These are phyloP conservation scores for Passalora sequoiae DNA, from an alignment of 2,329 filamentous ascomycete species.

Conservation along the genomic window DNA sequence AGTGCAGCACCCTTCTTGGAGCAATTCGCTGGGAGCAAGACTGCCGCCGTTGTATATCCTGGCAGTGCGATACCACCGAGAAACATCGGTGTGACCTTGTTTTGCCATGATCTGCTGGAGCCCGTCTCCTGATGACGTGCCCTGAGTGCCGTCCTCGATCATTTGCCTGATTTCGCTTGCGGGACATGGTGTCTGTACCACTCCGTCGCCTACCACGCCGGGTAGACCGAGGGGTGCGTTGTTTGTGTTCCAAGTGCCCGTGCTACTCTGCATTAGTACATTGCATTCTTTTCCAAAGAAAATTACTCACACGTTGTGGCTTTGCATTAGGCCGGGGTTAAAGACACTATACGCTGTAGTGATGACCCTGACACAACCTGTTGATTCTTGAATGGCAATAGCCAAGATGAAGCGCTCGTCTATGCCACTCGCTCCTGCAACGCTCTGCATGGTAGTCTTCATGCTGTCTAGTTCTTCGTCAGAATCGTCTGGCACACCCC, in stretches of 20 bases:
- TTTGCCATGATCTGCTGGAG: slow-evolving; percentile 37
- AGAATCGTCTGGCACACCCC: slow-evolving; percentile 36
- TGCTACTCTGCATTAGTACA: slow-evolving; percentile 5
- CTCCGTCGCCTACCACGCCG: slow-evolving; percentile 18
- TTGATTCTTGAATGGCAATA: slow-evolving; percentile 43
- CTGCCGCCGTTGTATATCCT: slow-evolving; percentile 50
- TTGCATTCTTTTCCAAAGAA: neutral
- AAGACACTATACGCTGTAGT: slow-evolving; percentile 38
- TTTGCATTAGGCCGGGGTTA: slow-evolving; percentile 45
- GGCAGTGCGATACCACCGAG: slow-evolving; percentile 45
- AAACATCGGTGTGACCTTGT: slow-evolving; percentile 19
- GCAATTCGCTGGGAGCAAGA: slow-evolving; percentile 26
- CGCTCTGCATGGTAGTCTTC: slow-evolving; percentile 33
- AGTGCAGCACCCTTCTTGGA: slow-evolving; percentile 45
- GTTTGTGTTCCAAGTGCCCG: slow-evolving; percentile 35
- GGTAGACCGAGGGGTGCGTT: slow-evolving; percentile 10
- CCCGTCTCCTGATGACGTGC: slow-evolving; percentile 42
- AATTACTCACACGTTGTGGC: slow-evolving; percentile 33
- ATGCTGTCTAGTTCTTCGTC: slow-evolving; percentile 37
- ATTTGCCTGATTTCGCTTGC: slow-evolving; percentile 35
- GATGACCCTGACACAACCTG: slow-evolving; percentile 44
- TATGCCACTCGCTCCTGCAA: slow-evolving; percentile 32
- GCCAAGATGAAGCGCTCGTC: slow-evolving; percentile 42
- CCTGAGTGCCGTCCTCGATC: slow-evolving; percentile 42
- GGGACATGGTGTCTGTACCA: slow-evolving; percentile 37